These are phyloP conservation scores for Trichoderma hamatum DNA, from an alignment of 2,329 filamentous ascomycete species.

Conservation along the genomic window DNA sequence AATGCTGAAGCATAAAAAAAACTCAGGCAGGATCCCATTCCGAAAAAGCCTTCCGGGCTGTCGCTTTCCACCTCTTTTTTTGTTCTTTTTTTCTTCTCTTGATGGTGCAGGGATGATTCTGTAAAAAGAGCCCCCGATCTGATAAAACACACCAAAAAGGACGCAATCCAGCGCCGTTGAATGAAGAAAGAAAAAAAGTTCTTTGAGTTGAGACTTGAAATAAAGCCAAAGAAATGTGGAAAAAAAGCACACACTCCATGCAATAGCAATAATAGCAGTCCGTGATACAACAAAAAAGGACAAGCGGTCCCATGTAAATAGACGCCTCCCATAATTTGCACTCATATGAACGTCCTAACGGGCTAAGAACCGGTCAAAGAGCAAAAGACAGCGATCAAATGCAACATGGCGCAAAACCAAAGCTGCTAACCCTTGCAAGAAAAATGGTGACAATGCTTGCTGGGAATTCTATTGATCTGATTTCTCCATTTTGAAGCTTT, in stretches of 20 bases:
- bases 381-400: slow-evolving; percentile 46
- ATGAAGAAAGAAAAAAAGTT: slow-evolving; percentile 34
- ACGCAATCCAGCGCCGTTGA: slow-evolving; percentile 30
- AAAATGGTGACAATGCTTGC: not conserved
- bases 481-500: slow-evolving; percentile 33
- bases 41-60: slow-evolving; percentile 7
- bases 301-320: slow-evolving; percentile 31
- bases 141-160: slow-evolving; percentile 33
- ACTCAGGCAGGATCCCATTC: not conserved
- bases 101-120: not conserved
- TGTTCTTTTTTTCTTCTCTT: not conserved
- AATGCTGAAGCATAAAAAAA: slow-evolving; percentile 1
- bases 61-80: slow-evolving; percentile 10
- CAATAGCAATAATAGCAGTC: slow-evolving; percentile 12
- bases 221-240: slow-evolving; percentile 27
- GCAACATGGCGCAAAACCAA: slow-evolving; percentile 51
- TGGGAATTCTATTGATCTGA: not conserved
- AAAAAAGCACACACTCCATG: slow-evolving; percentile 28
- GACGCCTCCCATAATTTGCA: slow-evolving; percentile 46
- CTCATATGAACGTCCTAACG: slow-evolving; percentile 49
- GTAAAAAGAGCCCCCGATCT: not conserved
- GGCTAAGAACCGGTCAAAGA: slow-evolving; percentile 55
- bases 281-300: slow-evolving; percentile 2
- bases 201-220: slow-evolving; percentile 36
- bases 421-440: slow-evolving; percentile 38